Conservation (phyloP, 306 rosid genomes). For the Betula pendula region DNA sequence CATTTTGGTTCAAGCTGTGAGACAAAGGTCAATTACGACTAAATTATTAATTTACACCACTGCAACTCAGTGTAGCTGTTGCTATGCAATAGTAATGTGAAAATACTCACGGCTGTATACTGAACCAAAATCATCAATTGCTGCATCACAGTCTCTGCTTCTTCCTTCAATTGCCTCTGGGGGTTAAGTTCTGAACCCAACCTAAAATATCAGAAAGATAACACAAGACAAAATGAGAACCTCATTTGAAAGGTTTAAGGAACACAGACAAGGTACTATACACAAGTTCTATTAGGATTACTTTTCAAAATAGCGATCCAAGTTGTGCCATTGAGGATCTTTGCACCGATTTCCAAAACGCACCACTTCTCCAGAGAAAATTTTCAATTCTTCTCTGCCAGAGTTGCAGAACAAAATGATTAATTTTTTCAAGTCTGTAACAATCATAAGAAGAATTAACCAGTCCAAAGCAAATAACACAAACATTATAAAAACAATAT, state of each 20-base stretch:
- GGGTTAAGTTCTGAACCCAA: constrained; percentile 78
- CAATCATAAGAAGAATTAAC: constrained; percentile 25
- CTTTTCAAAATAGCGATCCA: constrained; percentile 95
- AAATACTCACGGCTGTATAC: constrained; percentile 84
- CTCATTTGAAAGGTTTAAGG: constrained; percentile 16
- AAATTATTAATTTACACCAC: not conserved
- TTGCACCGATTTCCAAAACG: constrained; percentile 99
- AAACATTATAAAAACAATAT: constrained; percentile 6
- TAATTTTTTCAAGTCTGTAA: constrained; percentile 12
- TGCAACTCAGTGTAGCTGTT: not conserved
- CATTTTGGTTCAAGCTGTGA: not conserved
- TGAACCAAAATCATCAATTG: constrained; percentile 82
- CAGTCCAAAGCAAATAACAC: constrained; percentile 2
- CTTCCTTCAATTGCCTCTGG: constrained; percentile 81
- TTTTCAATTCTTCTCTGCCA: constrained; percentile 91
- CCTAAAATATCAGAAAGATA: constrained; percentile 49
- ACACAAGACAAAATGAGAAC: constrained; percentile 30
- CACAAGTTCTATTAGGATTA: constrained; percentile 40
- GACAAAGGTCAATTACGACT: not conserved
- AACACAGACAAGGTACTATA: constrained; percentile 16
- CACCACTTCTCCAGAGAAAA: constrained; percentile 92
- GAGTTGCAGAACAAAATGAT: constrained; percentile 40
- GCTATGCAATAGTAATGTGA: constrained; percentile 17
- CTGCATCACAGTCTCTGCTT: constrained; percentile 81
- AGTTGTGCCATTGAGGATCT: constrained; percentile 99